A percentile compares a stretch with the other conserved stretches of the same genome.
Evolutionary conservation across 352 stramenopile species (phyloP).

Genomic region (Peronospora farinosa): DNA sequence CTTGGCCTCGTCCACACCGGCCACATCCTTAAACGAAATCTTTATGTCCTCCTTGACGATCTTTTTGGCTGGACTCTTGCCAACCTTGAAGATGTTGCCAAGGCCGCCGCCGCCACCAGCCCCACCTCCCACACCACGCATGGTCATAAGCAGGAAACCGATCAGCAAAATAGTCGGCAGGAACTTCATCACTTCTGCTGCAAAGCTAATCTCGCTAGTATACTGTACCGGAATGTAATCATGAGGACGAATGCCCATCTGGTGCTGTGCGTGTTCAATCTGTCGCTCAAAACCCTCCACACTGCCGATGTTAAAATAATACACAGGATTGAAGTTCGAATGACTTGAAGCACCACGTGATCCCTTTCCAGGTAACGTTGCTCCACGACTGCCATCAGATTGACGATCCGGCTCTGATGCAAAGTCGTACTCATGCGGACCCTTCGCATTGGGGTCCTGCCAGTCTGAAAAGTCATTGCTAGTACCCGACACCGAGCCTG

Average conservation of each 20-base stretch:
- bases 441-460: constrained; percentile 40
- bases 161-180: constrained; percentile 92
- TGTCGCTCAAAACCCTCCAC: constrained; percentile 97
- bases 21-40: constrained; percentile 98
- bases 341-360: constrained; percentile 24
- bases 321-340: constrained; percentile 38
- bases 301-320: constrained; percentile 97
- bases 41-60: constrained; percentile 95
- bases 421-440: constrained; percentile 30
- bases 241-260: constrained; percentile 89
- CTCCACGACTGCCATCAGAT: constrained; percentile 10
- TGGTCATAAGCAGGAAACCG: constrained; percentile 91
- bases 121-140: constrained; percentile 86
- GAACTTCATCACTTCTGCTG: constrained; percentile 92
- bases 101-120: constrained; percentile 79
- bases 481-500: constrained; percentile 11
- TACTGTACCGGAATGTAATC: constrained; percentile 98
- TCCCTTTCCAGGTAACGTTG: constrained; percentile 16
- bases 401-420: constrained; percentile 14
- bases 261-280: constrained; percentile 93
- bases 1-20: constrained; percentile 98
- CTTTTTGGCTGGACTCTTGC: constrained; percentile 94
- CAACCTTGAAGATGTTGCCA: constrained; percentile 92
- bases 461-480: constrained; percentile 37
- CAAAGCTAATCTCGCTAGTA: constrained; percentile 92